Evolutionary conservation across 192 early-diverging fungal species (phyloP), one percentile per base, ranked within the genome.

Genomic region (Mortierella antarctica): DNA sequence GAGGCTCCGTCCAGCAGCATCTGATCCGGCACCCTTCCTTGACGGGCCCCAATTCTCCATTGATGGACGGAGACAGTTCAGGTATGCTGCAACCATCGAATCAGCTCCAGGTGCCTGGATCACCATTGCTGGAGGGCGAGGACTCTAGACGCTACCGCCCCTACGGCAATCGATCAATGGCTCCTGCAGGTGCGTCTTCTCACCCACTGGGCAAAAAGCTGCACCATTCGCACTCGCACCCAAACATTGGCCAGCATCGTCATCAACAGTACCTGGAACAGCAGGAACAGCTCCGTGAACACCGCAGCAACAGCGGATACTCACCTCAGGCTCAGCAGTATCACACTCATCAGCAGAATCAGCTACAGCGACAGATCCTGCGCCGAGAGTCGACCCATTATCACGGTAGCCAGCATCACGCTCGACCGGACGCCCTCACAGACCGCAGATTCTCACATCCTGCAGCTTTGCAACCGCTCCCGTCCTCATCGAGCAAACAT

Each of bases 161-260:
- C 8, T 52, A 70, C 5, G 49, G 67, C 39, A 7, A 9, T 18
- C 47, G 72, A 10, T 21, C 72, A 21, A 40, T 62, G 6, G 50
- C 67, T 2, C 66, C 74, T 5, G 57, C 74, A 51, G 52, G 62
- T 18, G 49, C n/a, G 8, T 48, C 64, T 12, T 58, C 46, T 7
- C 51, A 7, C 39, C 31, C 74, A 7, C 31, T 62, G 20, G 31
- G 41, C 39, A 47, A 64, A 42, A 74, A 66, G 45, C 57, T 74
- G 2, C 72, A 65, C 7, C 72, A 74, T 45, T 74, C 72, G 4
- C 72, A 74, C 15, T 74, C 72, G 7, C 72, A 74, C 18, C 72
- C 72, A 4, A 74, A 74, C 31, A 67, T 74, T 55, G 65, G 72
- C 17, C 72, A 73, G 46, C 62, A 73, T 6, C 62, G 57, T 39